phyloP scores from a whole-genome alignment of 2,329 filamentous ascomycete species.

The Pseudogymnoascus sp. region DNA sequence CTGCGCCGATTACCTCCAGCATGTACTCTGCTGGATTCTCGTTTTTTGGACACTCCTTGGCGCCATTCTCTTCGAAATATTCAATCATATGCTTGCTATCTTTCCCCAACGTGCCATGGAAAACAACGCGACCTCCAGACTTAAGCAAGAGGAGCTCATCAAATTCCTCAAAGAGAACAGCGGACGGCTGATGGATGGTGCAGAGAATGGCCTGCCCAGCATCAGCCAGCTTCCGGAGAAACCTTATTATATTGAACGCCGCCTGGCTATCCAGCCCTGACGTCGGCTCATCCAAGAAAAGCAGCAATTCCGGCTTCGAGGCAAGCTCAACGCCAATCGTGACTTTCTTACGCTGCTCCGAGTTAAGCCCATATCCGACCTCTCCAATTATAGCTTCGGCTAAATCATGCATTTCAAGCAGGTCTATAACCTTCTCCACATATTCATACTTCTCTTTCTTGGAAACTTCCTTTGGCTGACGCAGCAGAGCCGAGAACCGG shows the following conservation, averaged over 20 bases:
- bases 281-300: slow-evolving; percentile 90
- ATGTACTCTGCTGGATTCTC: slow-evolving; percentile 78
- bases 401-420: slow-evolving; percentile 65
- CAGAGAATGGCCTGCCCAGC: slow-evolving; percentile 86
- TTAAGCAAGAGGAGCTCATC: slow-evolving; percentile 71
- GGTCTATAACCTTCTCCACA: slow-evolving; percentile 58
- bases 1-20: slow-evolving; percentile 51
- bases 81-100: slow-evolving; percentile 56
- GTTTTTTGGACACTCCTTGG: slow-evolving; percentile 50
- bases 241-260: slow-evolving; percentile 77
- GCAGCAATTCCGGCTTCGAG: slow-evolving; percentile 74
- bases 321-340: slow-evolving; percentile 90
- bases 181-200: slow-evolving; percentile 88
- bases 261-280: slow-evolving; percentile 85
- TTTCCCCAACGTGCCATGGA: slow-evolving; percentile 68
- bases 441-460: slow-evolving; percentile 57
- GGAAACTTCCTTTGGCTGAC: slow-evolving; percentile 47
- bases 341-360: slow-evolving; percentile 61
- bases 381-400: slow-evolving; percentile 84
- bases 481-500: slow-evolving; percentile 52
- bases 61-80: slow-evolving; percentile 68
- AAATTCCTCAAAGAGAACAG: slow-evolving; percentile 85
- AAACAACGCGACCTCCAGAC: slow-evolving; percentile 65
- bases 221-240: slow-evolving; percentile 80
- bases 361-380: slow-evolving; percentile 71